A percentile compares a stretch with the other conserved stretches of the same genome.
phyloP scores from a whole-genome alignment of 2,329 filamentous ascomycete genomes.

The Pezicula radicicola region DNA sequence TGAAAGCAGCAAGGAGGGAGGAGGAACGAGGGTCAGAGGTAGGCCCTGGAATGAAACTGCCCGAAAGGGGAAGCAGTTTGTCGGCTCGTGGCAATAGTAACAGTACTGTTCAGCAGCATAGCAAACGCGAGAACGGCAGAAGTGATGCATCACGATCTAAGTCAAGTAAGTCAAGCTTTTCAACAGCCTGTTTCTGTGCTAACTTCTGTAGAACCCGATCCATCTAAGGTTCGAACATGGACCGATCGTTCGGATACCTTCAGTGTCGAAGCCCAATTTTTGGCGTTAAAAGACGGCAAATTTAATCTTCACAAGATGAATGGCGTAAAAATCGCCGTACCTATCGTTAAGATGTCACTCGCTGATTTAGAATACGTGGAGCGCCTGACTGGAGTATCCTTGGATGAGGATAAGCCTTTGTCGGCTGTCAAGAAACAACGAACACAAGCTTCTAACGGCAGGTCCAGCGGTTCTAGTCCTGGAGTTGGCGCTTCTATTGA shows the following conservation, averaged over 20 bases:
- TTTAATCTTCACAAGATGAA: slow-evolving; percentile 98
- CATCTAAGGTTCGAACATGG: slow-evolving; percentile 83
- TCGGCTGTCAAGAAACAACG: slow-evolving; percentile 66
- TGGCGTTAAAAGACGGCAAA: slow-evolving; percentile 91
- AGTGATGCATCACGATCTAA: slow-evolving; percentile 58
- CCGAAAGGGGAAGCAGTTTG: slow-evolving; percentile 77
- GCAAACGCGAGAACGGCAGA: slow-evolving; percentile 65
- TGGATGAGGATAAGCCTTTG: slow-evolving; percentile 89
- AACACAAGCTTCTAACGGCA: slow-evolving; percentile 19
- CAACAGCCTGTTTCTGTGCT: slow-evolving; percentile 13
- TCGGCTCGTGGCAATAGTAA: slow-evolving; percentile 63
- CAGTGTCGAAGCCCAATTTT: slow-evolving; percentile 94
- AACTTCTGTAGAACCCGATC: slow-evolving; percentile 67
- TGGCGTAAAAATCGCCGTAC: slow-evolving; percentile 96
- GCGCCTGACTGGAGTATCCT: slow-evolving; percentile 76
- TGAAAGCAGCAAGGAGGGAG: slow-evolving; percentile 58
- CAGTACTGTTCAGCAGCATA: slow-evolving; percentile 69
- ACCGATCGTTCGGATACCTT: slow-evolving; percentile 94
- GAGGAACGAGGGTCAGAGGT: slow-evolving; percentile 66
- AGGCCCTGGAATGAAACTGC: slow-evolving; percentile 73
- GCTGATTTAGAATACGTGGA: slow-evolving; percentile 96
- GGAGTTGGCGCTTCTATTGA: slow-evolving; percentile 61
- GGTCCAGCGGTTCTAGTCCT: slow-evolving; percentile 20
- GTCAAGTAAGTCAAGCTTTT: slow-evolving; percentile 59
- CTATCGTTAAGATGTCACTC: slow-evolving; percentile 90